Percentiles rank a stretch among this genome's conserved stretches.
Conservation (phyloP, 495 filamentous ascomycete species). For the Thermochaetoides thermophila region DNA sequence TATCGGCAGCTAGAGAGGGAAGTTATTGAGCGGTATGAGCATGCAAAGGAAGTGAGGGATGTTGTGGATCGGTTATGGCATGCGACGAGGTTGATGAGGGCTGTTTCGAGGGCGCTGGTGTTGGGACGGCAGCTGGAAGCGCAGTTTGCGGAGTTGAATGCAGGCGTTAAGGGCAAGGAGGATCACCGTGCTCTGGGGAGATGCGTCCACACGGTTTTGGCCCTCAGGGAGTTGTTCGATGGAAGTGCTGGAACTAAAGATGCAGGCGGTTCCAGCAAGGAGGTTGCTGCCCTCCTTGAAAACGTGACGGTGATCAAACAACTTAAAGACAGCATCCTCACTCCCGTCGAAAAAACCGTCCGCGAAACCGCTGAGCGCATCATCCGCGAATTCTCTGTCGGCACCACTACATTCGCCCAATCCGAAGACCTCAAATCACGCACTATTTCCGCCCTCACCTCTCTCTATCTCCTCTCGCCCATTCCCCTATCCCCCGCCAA, state of each 20-base stretch:
- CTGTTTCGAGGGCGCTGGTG: constrained; percentile 58
- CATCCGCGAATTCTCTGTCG: constrained; percentile 66
- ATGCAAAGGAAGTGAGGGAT: constrained; percentile 60
- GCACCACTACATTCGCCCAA: constrained; percentile 54
- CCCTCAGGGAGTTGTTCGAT: constrained; percentile 54
- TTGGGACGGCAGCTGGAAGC: constrained; percentile 78
- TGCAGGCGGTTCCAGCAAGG: too few relatives aligned
- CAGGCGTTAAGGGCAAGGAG: constrained; percentile 32
- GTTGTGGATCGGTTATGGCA: constrained; percentile 62
- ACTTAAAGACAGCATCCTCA: constrained; percentile 49
- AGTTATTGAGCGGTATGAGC: constrained; percentile 65
- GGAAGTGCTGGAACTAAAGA: too few relatives aligned
- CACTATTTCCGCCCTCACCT: constrained; percentile 56
- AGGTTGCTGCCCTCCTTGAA: too few relatives aligned
- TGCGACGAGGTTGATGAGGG: constrained; percentile 61
- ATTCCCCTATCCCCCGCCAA: constrained; percentile 33
- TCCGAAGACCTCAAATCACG: constrained; percentile 62
- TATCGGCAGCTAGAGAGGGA: constrained; percentile 73
- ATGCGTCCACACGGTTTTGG: constrained; percentile 60
- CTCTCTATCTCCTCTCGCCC: constrained; percentile 65
- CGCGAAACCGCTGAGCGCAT: constrained; percentile 60
- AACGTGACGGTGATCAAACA: constrained; percentile 52
- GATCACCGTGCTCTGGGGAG: constrained; percentile 66
- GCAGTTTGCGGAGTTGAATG: constrained; percentile 42
- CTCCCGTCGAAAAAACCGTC: constrained; percentile 54